These are phyloP conservation scores for Serendipita indica DNA, from an alignment of 768 basidiomycete genomes.

Conservation along the genomic window DNA sequence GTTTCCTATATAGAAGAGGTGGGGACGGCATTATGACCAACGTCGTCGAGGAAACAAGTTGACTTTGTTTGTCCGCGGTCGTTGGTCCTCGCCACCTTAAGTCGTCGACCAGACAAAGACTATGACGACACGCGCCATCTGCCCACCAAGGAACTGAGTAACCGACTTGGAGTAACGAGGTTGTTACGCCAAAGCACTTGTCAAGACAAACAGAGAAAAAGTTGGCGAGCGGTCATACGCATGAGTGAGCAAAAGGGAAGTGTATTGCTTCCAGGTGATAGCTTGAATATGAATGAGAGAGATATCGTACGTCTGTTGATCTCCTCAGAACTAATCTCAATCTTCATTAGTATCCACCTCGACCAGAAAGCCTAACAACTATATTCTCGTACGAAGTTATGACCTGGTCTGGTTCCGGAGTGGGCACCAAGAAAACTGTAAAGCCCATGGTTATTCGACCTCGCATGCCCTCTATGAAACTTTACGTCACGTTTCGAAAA, in stretches of 20 bases:
- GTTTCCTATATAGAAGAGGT: not conserved
- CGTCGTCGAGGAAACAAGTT: not conserved
- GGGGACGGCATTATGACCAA: not conserved
- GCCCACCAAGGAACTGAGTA: not conserved
- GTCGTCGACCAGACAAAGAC: not conserved
- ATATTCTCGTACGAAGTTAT: not conserved
- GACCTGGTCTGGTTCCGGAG: not conserved
- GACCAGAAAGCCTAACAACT: not conserved
- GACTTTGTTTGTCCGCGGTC: no score
- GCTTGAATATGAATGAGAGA: not conserved
- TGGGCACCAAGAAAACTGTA: not conserved
- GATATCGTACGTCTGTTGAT: not conserved
- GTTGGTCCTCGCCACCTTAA: not conserved
- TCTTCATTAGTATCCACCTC: not conserved
- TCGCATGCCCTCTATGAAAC: no score
- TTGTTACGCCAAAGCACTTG: not conserved
- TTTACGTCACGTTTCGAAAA: no score
- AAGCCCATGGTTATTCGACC: no score
- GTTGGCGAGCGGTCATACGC: not conserved
- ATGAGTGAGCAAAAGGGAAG: not conserved
- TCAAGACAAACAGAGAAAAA: not conserved
- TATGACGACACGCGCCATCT: not conserved
- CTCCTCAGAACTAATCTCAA: not conserved
- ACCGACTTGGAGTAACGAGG: not conserved
- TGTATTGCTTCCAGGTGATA: not conserved